Percentiles rank a stretch among this genome's conserved stretches.
Conservation (phyloP, 1,139 yeast species). For the Saccharomyces hybrid region DNA sequence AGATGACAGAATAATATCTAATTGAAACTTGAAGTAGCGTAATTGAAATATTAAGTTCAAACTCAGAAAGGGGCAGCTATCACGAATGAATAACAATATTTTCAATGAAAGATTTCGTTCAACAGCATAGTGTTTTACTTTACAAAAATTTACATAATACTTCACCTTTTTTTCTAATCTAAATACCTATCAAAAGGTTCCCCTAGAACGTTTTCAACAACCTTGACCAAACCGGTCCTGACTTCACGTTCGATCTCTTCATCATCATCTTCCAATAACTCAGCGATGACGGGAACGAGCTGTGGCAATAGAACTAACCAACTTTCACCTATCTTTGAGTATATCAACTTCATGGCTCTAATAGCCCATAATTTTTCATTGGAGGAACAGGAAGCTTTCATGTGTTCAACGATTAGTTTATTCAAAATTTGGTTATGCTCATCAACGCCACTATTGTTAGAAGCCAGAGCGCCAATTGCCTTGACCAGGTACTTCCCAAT, state of each 20-base stretch:
- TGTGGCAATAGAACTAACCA: slow-evolving; percentile 92
- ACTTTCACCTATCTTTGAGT: slow-evolving; percentile 88
- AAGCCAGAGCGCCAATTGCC: slow-evolving; percentile 69
- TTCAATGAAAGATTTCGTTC: background rate
- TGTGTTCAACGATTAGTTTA: slow-evolving; percentile 45
- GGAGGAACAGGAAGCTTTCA: slow-evolving; percentile 44
- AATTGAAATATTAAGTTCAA: background rate
- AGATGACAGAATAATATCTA: background rate
- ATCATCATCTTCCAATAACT: slow-evolving; percentile 88
- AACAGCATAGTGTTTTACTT: background rate
- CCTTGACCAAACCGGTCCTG: slow-evolving; percentile 85
- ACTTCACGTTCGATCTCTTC: slow-evolving; percentile 90
- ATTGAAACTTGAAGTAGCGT: too few relatives aligned
- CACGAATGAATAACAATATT: background rate
- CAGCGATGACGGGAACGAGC: slow-evolving; percentile 91
- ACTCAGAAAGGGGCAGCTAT: background rate
- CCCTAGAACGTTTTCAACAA: slow-evolving; percentile 85
- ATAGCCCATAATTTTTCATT: slow-evolving; percentile 78
- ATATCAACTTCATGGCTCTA: slow-evolving; percentile 67
- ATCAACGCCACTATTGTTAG: slow-evolving; percentile 62
- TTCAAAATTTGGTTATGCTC: slow-evolving; percentile 73
- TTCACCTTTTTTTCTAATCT: slow-evolving; percentile 35
- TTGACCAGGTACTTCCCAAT: slow-evolving; percentile 76
- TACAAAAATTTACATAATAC: background rate
- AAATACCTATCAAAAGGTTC: slow-evolving; percentile 90